Base-by-base conservation (phyloP, 2,329 filamentous ascomycete genomes). In the Dactylellina leptospora region DNA sequence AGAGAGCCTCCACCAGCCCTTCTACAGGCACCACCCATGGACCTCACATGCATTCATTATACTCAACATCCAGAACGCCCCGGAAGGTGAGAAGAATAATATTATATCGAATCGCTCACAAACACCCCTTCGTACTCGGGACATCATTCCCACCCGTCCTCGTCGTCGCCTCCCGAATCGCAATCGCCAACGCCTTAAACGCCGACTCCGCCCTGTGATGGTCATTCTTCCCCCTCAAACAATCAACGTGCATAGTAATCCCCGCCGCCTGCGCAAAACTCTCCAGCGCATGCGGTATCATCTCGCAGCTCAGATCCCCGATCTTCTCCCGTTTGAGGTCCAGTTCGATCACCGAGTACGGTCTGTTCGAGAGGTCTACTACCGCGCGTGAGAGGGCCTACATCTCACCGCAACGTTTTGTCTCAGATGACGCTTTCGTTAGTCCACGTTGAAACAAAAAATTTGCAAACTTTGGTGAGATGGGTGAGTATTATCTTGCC, bases 161-260 rank as follows among this genome's bases (percentile, higher is more conserved):
- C 54, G 85, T 85, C 51, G 88, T 93, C 8, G 95, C 95, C 80
- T 86, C 85, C 76, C 89, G 85, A 61, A 96, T 85, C 5, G 95
- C 95, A 45, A 97, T 87, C 0, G 95, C 95, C 75, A 97, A 81
- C 48, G 95, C 95, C 85, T 99, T 99, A 82, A 99, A 97, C 13
- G 93, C 95, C 79, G 90, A 95, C 86, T 97, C 95, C 8, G 95
- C 93, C 68, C 93, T 85, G 82, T 97, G 95, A 81, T 97, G 95
- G 81, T 97, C 95, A 81, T 97, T 99, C 74, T 90, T 86, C 56
- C 95, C 95, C 74, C 92, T 86, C 63, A 96, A 81, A 81, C 91
- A 96, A 82, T 97, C 92, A 69, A 99, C 91, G 82, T 99, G 95
- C 78, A 97, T 82, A n/a, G 95, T 99, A 58, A 97, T 85, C 23